These are phyloP conservation scores for Pseudogymnoascus sp. DNA, from an alignment of 2,329 filamentous ascomycete species.

Conservation along the genomic window DNA sequence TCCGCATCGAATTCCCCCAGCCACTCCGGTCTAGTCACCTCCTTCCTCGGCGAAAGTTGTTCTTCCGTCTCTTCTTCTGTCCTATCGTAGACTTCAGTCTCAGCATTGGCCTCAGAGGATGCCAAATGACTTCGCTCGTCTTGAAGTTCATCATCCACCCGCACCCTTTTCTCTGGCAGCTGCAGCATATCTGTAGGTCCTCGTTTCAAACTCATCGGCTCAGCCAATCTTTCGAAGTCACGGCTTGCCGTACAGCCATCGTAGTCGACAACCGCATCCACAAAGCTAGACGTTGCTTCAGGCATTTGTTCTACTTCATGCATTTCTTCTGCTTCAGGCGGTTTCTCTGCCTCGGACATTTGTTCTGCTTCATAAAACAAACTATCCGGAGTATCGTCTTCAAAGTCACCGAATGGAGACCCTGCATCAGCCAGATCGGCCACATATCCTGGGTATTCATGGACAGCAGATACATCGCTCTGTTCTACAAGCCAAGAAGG, in stretches of 20 bases:
- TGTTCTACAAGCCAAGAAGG: slow-evolving; percentile 26
- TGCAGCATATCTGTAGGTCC: background rate
- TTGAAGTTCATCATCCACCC: background rate
- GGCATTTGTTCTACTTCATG: slow-evolving; percentile 6
- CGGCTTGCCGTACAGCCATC: slow-evolving; percentile 14
- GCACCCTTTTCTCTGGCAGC: background rate
- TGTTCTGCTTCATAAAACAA: slow-evolving; percentile 17
- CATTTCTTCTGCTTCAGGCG: slow-evolving; percentile 16
- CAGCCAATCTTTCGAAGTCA: background rate
- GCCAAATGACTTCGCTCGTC: background rate
- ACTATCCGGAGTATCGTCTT: slow-evolving; percentile 23
- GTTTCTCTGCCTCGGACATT: background rate
- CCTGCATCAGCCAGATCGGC: slow-evolving; percentile 7
- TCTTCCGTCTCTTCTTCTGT: background rate
- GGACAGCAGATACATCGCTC: background rate
- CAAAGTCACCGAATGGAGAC: slow-evolving; percentile 18
- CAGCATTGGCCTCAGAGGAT: background rate
- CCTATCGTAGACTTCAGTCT: background rate
- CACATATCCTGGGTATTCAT: slow-evolving; percentile 4
- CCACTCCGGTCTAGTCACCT: background rate
- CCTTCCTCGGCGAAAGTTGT: background rate
- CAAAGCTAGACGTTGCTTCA: slow-evolving; percentile 20
- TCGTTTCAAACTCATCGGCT: background rate
- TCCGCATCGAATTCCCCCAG: background rate
- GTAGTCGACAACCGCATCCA: slow-evolving; percentile 23